Evolutionary conservation across 2,329 filamentous ascomycete genomes (phyloP), one percentile per base, ranked within the genome.

Genomic region (Cercospora berteroae): DNA sequence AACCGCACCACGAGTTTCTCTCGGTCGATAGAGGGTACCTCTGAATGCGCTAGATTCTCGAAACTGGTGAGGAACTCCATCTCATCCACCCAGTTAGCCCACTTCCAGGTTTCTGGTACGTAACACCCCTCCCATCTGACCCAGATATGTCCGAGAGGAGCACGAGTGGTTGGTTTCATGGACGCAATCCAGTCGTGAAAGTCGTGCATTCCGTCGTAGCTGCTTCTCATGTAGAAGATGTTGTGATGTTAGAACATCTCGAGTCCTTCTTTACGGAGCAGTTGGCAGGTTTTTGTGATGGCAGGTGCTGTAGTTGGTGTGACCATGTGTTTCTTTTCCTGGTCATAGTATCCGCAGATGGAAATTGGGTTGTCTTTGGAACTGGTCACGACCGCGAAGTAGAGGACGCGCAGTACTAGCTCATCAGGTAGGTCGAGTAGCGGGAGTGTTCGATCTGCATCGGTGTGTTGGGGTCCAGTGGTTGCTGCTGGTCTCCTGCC

Each of bases 221-320:
- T 42, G 16, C 12, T 20, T 7, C 23, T n/a, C 5, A 18, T 20
- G 7, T 25, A 16, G 31, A 67, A 67, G 5, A 23, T 8, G 23
- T 67, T 67, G 31, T 27, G 27, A 18, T 42, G 29, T 25, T 60
- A 60, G 55, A 61, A 63, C 3, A 52, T 44, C n/a, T 50, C 58
- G 1, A 60, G 25, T 23, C 63, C 63, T 66, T 68, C 63, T 4
- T n/a, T 56, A 5, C 67, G 59, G 7, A 68, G 36, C 16, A 66
- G 18, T 1, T 60, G 67, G 25, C 67, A 68, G 20, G 63, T 66
- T 1, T 56, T 25, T 2, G 59, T 60, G 63, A 68, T 65, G 13
- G 63, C 23, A 1, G 63, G 67, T 36, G 52, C 10, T 12, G 44
- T 25, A 10, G 20, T 4, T 50, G 44, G 44, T 5, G n/a, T 36